Evolutionary conservation across 2,329 filamentous ascomycete genomes (phyloP), one percentile per base, ranked within the genome.

Genomic region (Sporothrix variecibatus): DNA sequence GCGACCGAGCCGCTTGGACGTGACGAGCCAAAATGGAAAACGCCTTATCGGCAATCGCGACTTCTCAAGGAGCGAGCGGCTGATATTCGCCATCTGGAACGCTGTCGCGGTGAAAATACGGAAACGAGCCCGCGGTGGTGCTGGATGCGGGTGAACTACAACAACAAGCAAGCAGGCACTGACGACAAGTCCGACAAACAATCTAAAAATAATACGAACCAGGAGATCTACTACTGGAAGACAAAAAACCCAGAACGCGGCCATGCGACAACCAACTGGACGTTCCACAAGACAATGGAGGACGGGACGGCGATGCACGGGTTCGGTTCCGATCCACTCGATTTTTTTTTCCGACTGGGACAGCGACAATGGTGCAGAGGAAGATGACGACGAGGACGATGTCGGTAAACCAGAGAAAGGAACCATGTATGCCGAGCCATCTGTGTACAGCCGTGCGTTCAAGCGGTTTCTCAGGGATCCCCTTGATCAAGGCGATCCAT

Each of bases 261-360:
- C 5, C 28, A 34, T 12, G 11, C 56, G 28, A 60, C 56, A 20
- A 58, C 56, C 26, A 58, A 58, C 26, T 58, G 56, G 56, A 58
- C 56, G 11, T 73, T 73, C 28, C 12, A 40, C 34, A 20, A 65
- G 15, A 49, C 67, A 15, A 28, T 40, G 20, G 28, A 20, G 15
- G 58, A 72, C n/a, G 71, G 60, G 2, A 53, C 40, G 11, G 43
- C 53, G 15, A 60, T 4, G 15, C 12, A 58, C 17, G 71, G 46
- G 12, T 31, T 43, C 17, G 71, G 71, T 9, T 31, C 7, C 11
- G 71, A 73, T 0, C 71, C 56, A 34, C 49, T 73, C 2, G 49
- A 73, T 7, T 73, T 43, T 34, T 34, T 73, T 68, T 69, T 34
- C 62, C 1, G 71, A 73, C 31, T 73, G 71, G 71, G 62, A 73